phyloP scores from a whole-genome alignment of 2,329 filamentous ascomycete genomes.

The Trichophyton simii region DNA sequence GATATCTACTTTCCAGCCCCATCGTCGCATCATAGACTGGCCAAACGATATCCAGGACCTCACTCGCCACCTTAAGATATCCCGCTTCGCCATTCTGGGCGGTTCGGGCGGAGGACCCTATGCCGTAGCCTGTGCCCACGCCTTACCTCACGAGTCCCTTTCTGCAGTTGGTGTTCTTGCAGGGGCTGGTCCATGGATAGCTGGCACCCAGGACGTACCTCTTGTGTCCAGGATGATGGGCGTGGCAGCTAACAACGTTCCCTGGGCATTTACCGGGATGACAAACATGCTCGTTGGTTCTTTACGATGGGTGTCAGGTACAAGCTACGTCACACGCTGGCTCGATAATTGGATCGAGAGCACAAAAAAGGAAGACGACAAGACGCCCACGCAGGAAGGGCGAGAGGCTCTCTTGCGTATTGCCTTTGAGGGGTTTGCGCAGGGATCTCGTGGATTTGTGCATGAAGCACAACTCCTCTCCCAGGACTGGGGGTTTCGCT shows the following conservation, averaged over 20 bases:
- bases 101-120: slow-evolving; percentile 38
- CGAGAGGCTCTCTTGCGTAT: not conserved
- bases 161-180: slow-evolving; percentile 29
- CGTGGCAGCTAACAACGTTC: slow-evolving; percentile 11
- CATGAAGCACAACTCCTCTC: slow-evolving; percentile 20
- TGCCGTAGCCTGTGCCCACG: slow-evolving; percentile 35
- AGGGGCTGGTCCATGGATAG: slow-evolving; percentile 25
- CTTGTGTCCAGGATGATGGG: slow-evolving; percentile 16
- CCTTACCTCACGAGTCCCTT: slow-evolving; percentile 23
- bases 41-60: slow-evolving; percentile 33
- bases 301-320: slow-evolving; percentile 11
- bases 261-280: not conserved
- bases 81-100: slow-evolving; percentile 34
- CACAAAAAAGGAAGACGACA: slow-evolving; percentile 7
- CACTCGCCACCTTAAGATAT: slow-evolving; percentile 29
- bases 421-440: slow-evolving; percentile 19
- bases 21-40: slow-evolving; percentile 30
- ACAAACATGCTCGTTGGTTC: slow-evolving; percentile 2
- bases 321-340: not conserved
- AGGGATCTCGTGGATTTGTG: slow-evolving; percentile 17
- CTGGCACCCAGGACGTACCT: slow-evolving; percentile 14
- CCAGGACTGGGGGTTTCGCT: slow-evolving; percentile 20
- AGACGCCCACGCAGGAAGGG: slow-evolving; percentile 6
- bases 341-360: slow-evolving; percentile 1
- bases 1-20: slow-evolving; percentile 27